Evolutionary conservation across 2,329 filamentous ascomycete genomes (phyloP), one percentile per base, ranked within the genome.

Genomic region (Dactylellina cionopaga): DNA sequence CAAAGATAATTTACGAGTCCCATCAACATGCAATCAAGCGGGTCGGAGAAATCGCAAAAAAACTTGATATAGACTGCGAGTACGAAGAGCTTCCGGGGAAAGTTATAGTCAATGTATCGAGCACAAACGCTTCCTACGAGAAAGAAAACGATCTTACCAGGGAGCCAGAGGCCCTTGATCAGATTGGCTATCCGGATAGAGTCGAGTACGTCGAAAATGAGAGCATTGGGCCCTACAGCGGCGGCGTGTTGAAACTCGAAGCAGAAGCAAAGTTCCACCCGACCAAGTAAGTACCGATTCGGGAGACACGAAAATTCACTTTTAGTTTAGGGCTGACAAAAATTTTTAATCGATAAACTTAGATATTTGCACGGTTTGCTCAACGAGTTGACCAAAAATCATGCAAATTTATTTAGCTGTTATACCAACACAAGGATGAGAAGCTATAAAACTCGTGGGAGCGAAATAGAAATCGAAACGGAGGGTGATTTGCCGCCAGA

Each of bases 191-290:
- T 43, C 22, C 13, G 17, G 77, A 86, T 9, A 75, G 81, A 6
- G 81, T 80, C 1, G 75, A 78, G 24, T 84, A 81, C 75, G 78
- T 80, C 31, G 81, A 84, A 7, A 80, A 82, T 10, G 84, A 84
- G 31, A 79, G 78, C 4, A 76, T 81, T 0, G 83, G 86, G 55
- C 85, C 86, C 75, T 82, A 84, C 31, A 84, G 82, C 59, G 85
- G 82, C 1, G 81, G 82, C 2, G 77, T 87, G 3, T 44, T 75
- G 11, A 55, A 66, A 19, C 83, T 82, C 56, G 62, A 76, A 1
- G 78, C 80, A 13, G 85, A 87, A 75, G 85, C 84, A 0, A 83
- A 84, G 0, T 87, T 87, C 76, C 85, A 87, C 62, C 85, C 85
- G 0, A 87, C 85, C 2, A 83, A 83, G 74, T 87, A 22, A 27